Evolutionary conservation across 2,329 filamentous ascomycete genomes (phyloP).

Genomic region (Botryotinia convoluta): DNA sequence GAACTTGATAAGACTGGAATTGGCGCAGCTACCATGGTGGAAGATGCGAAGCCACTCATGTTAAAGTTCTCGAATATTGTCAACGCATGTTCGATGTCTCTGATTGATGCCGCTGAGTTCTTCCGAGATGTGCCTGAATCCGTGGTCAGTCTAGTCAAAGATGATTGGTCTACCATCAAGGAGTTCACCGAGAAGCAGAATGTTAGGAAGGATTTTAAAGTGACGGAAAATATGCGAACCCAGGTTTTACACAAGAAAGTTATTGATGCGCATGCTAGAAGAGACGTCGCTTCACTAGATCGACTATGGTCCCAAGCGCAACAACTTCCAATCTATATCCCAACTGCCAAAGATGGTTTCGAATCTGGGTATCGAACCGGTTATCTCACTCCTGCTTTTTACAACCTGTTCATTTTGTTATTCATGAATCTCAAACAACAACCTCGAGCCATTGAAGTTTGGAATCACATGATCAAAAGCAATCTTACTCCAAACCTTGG

Average conservation of each 20-base stretch:
- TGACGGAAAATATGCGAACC: not conserved
- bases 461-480: constrained; percentile 54
- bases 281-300: constrained; percentile 30
- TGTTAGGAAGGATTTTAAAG: not conserved
- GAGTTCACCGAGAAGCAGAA: constrained; percentile 12
- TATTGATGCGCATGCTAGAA: constrained; percentile 27
- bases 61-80: not conserved
- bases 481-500: constrained; percentile 57
- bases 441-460: constrained; percentile 50
- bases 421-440: constrained; percentile 46
- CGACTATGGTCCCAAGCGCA: constrained; percentile 31
- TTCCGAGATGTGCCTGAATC: not conserved
- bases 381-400: constrained; percentile 37
- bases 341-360: not conserved
- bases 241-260: constrained; percentile 25
- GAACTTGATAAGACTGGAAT: constrained; percentile 6
- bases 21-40: not conserved
- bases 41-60: not conserved
- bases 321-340: constrained; percentile 27
- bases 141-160: constrained; percentile 26
- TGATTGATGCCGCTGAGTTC: constrained; percentile 2
- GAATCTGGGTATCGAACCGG: constrained; percentile 16
- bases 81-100: constrained; percentile 1
- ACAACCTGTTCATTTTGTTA: constrained; percentile 46
- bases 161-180: constrained; percentile 25